Percentiles rank a stretch among this genome's conserved stretches.
phyloP scores from a whole-genome alignment of 495 filamentous ascomycete genomes.

The Peziza echinospora region DNA sequence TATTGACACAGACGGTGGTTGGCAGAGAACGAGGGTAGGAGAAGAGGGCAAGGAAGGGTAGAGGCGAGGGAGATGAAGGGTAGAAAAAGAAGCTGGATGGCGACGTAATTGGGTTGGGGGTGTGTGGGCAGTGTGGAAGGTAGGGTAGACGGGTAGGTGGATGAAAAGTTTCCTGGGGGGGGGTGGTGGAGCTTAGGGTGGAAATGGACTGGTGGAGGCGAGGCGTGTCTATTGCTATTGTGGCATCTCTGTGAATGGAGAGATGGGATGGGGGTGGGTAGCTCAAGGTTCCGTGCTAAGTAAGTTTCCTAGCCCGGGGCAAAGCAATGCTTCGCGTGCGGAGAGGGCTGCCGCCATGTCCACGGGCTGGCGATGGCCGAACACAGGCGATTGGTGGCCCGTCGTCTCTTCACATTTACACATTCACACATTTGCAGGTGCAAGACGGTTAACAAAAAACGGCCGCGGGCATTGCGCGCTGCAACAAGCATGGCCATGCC shows the following conservation, averaged over 20 bases:
- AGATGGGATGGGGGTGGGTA: not conserved
- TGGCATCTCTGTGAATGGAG: not conserved
- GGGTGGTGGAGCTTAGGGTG: slow-evolving; percentile 6
- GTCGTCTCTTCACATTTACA: too few relatives aligned
- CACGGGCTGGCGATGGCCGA: too few relatives aligned
- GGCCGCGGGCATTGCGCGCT: too few relatives aligned
- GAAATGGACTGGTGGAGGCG: too few relatives aligned
- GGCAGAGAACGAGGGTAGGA: slow-evolving; percentile 4
- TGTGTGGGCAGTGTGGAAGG: not conserved
- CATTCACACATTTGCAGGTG: too few relatives aligned
- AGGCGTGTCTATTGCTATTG: not conserved
- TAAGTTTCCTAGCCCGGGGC: too few relatives aligned
- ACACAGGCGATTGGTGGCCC: too few relatives aligned
- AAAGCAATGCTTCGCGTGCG: too few relatives aligned
- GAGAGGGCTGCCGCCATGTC: too few relatives aligned
- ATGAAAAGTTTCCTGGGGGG: slow-evolving; percentile 4
- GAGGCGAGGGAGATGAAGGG: slow-evolving; percentile 6
- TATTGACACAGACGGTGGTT: slow-evolving; percentile 8
- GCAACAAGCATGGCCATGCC: too few relatives aligned
- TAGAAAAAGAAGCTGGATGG: slow-evolving; percentile 7
- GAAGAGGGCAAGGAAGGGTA: slow-evolving; percentile 10
- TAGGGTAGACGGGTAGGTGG: slow-evolving; percentile 2
- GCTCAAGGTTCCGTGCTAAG: not conserved
- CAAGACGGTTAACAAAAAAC: too few relatives aligned
- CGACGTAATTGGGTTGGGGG: not conserved